Base-by-base conservation (phyloP, 441 rosid genomes). In the Cnidoscolus chayamansa region DNA sequence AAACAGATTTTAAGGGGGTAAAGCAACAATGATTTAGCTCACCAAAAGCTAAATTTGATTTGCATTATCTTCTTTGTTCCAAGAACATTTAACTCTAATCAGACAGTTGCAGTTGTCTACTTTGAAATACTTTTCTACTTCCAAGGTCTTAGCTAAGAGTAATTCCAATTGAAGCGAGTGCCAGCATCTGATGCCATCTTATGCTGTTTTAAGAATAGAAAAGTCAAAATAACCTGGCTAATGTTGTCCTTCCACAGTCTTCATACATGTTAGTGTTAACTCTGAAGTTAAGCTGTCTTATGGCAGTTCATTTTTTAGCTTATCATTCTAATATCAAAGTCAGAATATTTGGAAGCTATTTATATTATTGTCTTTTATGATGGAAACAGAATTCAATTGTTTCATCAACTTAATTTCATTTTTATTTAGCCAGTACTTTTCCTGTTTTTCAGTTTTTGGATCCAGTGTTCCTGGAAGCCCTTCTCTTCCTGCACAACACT, bases 401-500 rank as follows among this genome's bases (percentile, higher is more conserved):
- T 16, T 2, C 43, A 16, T 78, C 43, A 25, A 59, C 64, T 66
- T 31, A 40, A 3, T 49, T 51, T 45, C 65, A 43, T 40, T 57
- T 50, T 63, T 16, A 61, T 72, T 63, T 50, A 40, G 55, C 72
- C 71, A 56, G 71, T 68, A 59, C 58, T 47, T 65, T 32, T 78
- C 48, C 51, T 50, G 51, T 58, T 72, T 72, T 62, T 74, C 85
- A 86, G 94, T 71, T 74, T 87, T 83, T 79, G 84, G 87, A 73
- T 80, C 85, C 68, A 68, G 76, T 47, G 73, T 73, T 63, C 80
- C 76, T 65, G 81, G 83, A 67, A 82, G 77, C 80, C 69, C 76
- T 67, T 67, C 80, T 74, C 72, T 74, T 70, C 78, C 84, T 32
- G 82, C 83, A 79, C 81, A 79, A 78, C 83, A 70, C 63, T 83